These are phyloP conservation scores for Rhodotorula paludigena DNA, from an alignment of 768 basidiomycete genomes.

Conservation along the genomic window DNA sequence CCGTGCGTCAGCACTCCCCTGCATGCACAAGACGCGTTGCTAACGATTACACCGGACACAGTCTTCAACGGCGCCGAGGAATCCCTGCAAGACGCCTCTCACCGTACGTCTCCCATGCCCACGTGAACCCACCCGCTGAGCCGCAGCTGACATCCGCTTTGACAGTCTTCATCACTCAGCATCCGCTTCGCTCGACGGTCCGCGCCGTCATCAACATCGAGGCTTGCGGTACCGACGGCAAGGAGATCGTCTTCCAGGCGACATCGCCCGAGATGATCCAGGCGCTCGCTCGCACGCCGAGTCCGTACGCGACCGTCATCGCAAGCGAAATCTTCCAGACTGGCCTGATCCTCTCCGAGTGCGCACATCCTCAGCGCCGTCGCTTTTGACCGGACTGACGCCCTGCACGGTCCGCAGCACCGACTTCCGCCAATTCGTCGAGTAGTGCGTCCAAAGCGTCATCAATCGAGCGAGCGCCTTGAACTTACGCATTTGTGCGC, in stretches of 20 bases:
- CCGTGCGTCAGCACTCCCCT: slow-evolving; percentile 53
- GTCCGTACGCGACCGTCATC: slow-evolving; percentile 80
- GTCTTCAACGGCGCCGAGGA: slow-evolving; percentile 94
- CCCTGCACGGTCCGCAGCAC: slow-evolving; percentile 55
- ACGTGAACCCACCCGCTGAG: neutral
- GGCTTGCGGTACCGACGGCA: slow-evolving; percentile 82
- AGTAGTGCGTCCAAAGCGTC: slow-evolving; percentile 52
- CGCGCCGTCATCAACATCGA: slow-evolving; percentile 86
- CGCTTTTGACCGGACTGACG: slow-evolving; percentile 38
- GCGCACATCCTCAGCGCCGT: slow-evolving; percentile 26
- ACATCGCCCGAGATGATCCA: slow-evolving; percentile 84
- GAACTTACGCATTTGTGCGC: neutral
- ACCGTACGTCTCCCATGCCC: slow-evolving; percentile 47
- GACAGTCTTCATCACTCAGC: slow-evolving; percentile 70
- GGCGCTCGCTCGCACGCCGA: slow-evolving; percentile 77
- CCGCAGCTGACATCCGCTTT: neutral
- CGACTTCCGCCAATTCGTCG: slow-evolving; percentile 89
- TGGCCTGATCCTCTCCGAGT: slow-evolving; percentile 82
- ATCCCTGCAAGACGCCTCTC: slow-evolving; percentile 87
- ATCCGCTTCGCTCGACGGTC: slow-evolving; percentile 58
- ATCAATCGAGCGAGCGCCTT: too few species aligned
- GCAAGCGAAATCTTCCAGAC: slow-evolving; percentile 91
- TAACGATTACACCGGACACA: slow-evolving; percentile 41
- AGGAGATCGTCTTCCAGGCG: slow-evolving; percentile 89
- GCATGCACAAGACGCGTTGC: neutral